phyloP scores from a whole-genome alignment of 352 stramenopile genomes.

The Phytophthora nicotianae region DNA sequence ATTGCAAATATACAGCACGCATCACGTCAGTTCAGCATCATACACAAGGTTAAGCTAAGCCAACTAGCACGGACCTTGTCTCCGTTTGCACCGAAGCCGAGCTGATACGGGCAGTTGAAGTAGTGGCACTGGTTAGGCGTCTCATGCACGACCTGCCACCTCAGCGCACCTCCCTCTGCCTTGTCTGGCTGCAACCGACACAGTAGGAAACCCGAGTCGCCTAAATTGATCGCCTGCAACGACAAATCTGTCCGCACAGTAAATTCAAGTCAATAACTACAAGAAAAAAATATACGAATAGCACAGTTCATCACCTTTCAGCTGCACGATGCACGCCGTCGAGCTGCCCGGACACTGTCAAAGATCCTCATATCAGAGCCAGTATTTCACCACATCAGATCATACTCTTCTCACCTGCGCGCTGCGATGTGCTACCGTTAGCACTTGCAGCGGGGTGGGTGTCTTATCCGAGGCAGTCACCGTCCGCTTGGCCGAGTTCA shows the following conservation, averaged over 20 bases:
- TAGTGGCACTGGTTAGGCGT: slow-evolving; percentile 94
- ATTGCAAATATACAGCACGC: slow-evolving; percentile 11
- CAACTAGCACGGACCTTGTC: slow-evolving; percentile 69
- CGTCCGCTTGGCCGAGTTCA: slow-evolving; percentile 51
- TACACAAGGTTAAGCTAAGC: background rate
- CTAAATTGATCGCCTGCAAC: slow-evolving; percentile 92
- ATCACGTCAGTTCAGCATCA: background rate
- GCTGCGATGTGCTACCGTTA: slow-evolving; percentile 68
- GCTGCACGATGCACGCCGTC: slow-evolving; percentile 84
- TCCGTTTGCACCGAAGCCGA: slow-evolving; percentile 86
- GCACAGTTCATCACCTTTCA: slow-evolving; percentile 53
- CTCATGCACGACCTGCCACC: slow-evolving; percentile 87
- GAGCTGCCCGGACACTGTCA: slow-evolving; percentile 78
- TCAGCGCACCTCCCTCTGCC: slow-evolving; percentile 25
- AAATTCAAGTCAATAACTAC: background rate
- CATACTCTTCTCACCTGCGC: slow-evolving; percentile 46
- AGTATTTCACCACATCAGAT: background rate
- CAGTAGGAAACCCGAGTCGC: slow-evolving; percentile 94
- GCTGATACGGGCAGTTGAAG: slow-evolving; percentile 97
- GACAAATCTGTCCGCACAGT: slow-evolving; percentile 35
- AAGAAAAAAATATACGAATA: background rate
- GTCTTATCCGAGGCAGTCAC: slow-evolving; percentile 26
- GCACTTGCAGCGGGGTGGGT: slow-evolving; percentile 68
- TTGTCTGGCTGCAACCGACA: slow-evolving; percentile 71
- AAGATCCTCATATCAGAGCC: slow-evolving; percentile 7